phyloP scores from a whole-genome alignment of 169 alveolate species.

The Cryptosporidium sp. region DNA sequence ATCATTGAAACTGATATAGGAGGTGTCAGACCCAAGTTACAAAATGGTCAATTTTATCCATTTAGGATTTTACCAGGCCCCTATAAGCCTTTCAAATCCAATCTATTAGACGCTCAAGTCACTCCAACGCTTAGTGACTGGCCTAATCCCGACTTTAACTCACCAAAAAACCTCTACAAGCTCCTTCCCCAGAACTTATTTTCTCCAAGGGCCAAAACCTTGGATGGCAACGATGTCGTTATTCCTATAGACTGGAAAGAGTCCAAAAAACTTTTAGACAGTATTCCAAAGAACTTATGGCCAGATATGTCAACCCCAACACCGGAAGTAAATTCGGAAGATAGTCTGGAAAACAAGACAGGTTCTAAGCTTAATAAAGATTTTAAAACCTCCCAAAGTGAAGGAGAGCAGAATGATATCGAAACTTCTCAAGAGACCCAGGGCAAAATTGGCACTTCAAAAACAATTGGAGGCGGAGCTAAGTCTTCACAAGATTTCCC shows the following conservation, averaged over 20 bases:
- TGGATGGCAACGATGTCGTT: slow-evolving; percentile 39
- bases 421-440: neutral
- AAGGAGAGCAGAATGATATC: neutral
- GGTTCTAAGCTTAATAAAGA: neutral
- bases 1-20: slow-evolving; percentile 50
- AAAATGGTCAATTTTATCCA: slow-evolving; percentile 45
- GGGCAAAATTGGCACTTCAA: neutral
- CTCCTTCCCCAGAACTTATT: slow-evolving; percentile 19
- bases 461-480: neutral
- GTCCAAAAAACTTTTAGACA: neutral
- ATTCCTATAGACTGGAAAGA: slow-evolving; percentile 22
- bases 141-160: slow-evolving; percentile 20
- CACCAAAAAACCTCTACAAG: slow-evolving; percentile 22
- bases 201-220: neutral
- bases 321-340: neutral
- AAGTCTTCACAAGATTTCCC: neutral
- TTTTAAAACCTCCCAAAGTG: neutral
- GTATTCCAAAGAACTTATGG: slow-evolving; percentile 40
- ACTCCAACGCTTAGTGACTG: slow-evolving; percentile 38
- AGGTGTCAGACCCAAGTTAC: slow-evolving; percentile 37
- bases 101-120: neutral
- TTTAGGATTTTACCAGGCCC: slow-evolving; percentile 64
- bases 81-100: slow-evolving; percentile 3
- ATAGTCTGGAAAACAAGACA: neutral
- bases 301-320: slow-evolving; percentile 5